Evolutionary conservation across 768 basidiomycete species (phyloP).

Genomic region (Xerocomellus intermedius): DNA sequence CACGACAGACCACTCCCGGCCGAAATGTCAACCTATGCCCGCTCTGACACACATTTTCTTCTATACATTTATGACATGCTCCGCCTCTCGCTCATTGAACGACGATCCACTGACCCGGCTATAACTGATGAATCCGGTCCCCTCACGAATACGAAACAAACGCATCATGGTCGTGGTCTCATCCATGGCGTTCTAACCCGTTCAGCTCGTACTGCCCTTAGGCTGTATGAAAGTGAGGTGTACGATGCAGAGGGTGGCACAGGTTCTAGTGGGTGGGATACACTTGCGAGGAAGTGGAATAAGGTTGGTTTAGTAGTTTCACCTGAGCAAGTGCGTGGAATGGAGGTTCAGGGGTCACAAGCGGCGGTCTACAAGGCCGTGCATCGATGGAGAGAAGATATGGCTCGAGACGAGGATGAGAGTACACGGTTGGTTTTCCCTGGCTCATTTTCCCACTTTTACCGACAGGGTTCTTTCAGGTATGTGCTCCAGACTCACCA

Average conservation of each 20-base stretch:
- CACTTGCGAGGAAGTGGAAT: conserved; percentile 80
- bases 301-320: conserved; percentile 45
- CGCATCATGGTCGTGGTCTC: conserved; percentile 37
- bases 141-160: neutral
- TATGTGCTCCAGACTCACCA: conserved; percentile 76
- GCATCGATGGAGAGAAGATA: conserved; percentile 79
- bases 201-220: conserved; percentile 75
- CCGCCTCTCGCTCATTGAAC: conserved; percentile 82
- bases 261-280: conserved; percentile 76
- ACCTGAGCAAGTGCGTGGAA: conserved; percentile 27
- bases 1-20: conserved; percentile 64
- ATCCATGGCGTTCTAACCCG: conserved; percentile 65
- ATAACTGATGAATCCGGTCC: conserved; percentile 16
- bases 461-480: conserved; percentile 33
- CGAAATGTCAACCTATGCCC: conserved; percentile 91
- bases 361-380: conserved; percentile 66
- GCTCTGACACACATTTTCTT: conserved; percentile 95
- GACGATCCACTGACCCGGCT: conserved; percentile 37
- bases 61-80: conserved; percentile 91
- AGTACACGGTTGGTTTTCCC: conserved; percentile 60
- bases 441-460: neutral
- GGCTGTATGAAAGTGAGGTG: conserved; percentile 62
- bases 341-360: conserved; percentile 42
- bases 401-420: conserved; percentile 84
- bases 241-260: conserved; percentile 67